These are phyloP conservation scores for Fonsecaea erecta DNA, from an alignment of 2,329 filamentous ascomycete species.

Conservation along the genomic window DNA sequence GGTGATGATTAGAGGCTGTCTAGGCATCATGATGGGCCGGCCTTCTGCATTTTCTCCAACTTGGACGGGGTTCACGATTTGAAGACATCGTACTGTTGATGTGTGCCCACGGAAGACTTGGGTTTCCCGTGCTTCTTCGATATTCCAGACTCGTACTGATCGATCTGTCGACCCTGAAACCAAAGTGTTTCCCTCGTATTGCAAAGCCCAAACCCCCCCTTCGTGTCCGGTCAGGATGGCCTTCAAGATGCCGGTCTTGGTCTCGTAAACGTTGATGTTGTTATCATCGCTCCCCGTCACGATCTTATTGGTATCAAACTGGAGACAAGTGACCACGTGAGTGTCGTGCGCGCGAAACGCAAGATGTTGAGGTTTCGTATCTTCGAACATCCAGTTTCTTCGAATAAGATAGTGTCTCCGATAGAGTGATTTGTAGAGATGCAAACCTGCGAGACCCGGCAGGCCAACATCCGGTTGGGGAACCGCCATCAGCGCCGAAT, in stretches of 20 bases:
- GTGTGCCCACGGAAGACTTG: conserved; percentile 98
- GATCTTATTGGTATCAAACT: conserved; percentile 98
- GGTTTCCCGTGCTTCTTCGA: conserved; percentile 87
- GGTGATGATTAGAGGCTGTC: conserved; percentile 94
- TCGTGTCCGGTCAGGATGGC: conserved; percentile 90
- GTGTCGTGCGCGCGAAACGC: conserved; percentile 95
- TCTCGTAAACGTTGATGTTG: conserved; percentile 97
- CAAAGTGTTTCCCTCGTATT: conserved; percentile 92
- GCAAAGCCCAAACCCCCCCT: conserved; percentile 94
- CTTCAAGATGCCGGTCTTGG: conserved; percentile 84
- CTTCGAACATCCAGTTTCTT: conserved; percentile 84
- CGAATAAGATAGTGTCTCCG: conserved; percentile 89
- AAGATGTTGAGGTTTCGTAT: conserved; percentile 84
- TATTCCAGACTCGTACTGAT: conserved; percentile 99
- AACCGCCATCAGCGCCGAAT: conserved; percentile 79
- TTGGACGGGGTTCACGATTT: conserved; percentile 87
- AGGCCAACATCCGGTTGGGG: conserved; percentile 81
- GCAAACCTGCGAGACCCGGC: conserved; percentile 76
- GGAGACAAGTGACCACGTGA: conserved; percentile 95
- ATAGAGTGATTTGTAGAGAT: conserved; percentile 96
- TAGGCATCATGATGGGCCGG: conserved; percentile 82
- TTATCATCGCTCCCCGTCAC: conserved; percentile 97
- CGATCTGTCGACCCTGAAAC: conserved; percentile 96
- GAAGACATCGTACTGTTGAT: conserved; percentile 91
- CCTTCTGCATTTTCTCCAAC: conserved; percentile 74